Evolutionary conservation across 2,329 filamentous ascomycete genomes (phyloP).

Genomic region (Huntiella bhutanensis): DNA sequence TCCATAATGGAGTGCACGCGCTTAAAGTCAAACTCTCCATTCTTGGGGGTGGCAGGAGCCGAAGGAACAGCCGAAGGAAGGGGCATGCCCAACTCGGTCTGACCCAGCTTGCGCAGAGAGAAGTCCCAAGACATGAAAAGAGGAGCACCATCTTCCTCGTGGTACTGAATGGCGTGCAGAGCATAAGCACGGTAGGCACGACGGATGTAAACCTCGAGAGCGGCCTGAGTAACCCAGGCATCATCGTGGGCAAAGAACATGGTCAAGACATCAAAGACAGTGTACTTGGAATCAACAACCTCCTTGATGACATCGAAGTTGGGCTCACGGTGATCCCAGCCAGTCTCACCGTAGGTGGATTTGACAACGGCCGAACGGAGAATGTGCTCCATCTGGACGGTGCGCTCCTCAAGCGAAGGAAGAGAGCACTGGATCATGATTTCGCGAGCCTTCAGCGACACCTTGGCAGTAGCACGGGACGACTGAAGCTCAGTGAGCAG

Average conservation of each 20-base stretch:
- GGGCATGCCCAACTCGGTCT: constrained; percentile 73
- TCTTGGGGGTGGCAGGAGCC: constrained; percentile 54
- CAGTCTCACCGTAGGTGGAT: constrained; percentile 91
- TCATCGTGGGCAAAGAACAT: constrained; percentile 92
- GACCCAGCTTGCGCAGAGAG: constrained; percentile 76
- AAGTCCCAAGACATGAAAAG: constrained; percentile 93
- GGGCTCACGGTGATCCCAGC: constrained; percentile 89
- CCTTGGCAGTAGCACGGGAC: constrained; percentile 66
- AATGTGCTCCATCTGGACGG: constrained; percentile 96
- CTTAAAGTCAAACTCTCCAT: constrained; percentile 46
- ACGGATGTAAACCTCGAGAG: constrained; percentile 88
- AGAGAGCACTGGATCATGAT: constrained; percentile 93
- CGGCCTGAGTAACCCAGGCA: constrained; percentile 81
- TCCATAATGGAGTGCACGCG: constrained; percentile 91
- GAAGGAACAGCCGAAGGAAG: constrained; percentile 65
- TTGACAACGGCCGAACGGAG: constrained; percentile 87
- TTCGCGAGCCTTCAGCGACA: constrained; percentile 90
- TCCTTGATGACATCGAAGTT: constrained; percentile 85
- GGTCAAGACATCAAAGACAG: constrained; percentile 87
- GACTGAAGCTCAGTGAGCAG: constrained; percentile 83
- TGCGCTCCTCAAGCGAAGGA: constrained; percentile 87
- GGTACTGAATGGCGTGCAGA: constrained; percentile 75
- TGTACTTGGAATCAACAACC: constrained; percentile 96
- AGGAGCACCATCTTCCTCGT: constrained; percentile 46
- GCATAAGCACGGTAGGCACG: constrained; percentile 93